A percentile compares a stretch with the other conserved stretches of the same genome.
Conservation (phyloP, 768 basidiomycete species). For the Panellus pusillus region DNA sequence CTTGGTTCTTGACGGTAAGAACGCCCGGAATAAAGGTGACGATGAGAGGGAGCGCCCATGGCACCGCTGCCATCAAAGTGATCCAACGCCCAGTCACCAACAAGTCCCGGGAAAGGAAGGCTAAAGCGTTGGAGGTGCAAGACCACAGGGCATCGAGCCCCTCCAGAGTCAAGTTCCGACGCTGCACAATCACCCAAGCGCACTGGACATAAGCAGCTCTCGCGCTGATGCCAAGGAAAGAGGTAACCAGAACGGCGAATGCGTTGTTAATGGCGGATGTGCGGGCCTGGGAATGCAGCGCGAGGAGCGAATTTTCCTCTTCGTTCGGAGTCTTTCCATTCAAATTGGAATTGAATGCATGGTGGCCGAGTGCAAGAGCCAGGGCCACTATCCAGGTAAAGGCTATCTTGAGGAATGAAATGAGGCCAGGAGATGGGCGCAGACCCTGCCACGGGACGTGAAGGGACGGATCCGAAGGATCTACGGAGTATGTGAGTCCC, state of each 20-base stretch:
- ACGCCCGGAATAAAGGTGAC: constrained; percentile 11
- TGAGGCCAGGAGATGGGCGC: neutral
- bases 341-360: constrained; percentile 1
- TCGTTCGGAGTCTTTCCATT: neutral
- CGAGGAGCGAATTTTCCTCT: neutral
- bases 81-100: constrained; percentile 2
- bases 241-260: constrained; percentile 9
- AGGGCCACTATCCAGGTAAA: neutral
- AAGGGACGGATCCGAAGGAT: no score
- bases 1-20: neutral
- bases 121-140: neutral
- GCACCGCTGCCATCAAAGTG: neutral
- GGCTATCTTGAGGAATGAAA: constrained; percentile 1
- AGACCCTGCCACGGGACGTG: no score
- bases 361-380: constrained; percentile 3
- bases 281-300: constrained; percentile 4
- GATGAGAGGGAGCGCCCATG: constrained; percentile 11
- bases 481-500: no score
- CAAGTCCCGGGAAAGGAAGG: constrained; percentile 9
- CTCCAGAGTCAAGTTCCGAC: neutral
- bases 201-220: constrained; percentile 5
- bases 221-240: constrained; percentile 1
- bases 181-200: constrained; percentile 1
- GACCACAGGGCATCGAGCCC: constrained; percentile 17
- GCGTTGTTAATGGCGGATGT: constrained; percentile 2